phyloP scores from a whole-genome alignment of 768 basidiomycete species.

The Antrodiella citrinella region DNA sequence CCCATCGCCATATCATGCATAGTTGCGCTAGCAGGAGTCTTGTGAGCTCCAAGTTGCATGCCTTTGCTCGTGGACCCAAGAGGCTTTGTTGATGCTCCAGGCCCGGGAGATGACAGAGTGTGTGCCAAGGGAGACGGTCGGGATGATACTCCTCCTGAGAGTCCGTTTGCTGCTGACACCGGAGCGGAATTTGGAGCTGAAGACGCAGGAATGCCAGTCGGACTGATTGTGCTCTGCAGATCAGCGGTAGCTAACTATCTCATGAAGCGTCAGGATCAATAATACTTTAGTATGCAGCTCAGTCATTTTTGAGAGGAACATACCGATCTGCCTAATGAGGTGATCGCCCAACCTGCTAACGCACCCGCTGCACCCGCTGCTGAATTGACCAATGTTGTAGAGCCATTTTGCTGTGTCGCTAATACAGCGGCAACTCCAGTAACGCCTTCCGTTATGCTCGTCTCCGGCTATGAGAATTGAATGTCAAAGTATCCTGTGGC shows the following conservation, averaged over 20 bases:
- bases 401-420: background rate
- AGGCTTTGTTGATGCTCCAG: background rate
- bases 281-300: too few relatives aligned
- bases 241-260: constrained; percentile 71
- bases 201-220: constrained; percentile 18
- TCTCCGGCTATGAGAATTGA: constrained; percentile 5
- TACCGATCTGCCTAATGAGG: constrained; percentile 80
- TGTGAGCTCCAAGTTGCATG: constrained; percentile 63
- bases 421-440: background rate
- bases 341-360: constrained; percentile 94
- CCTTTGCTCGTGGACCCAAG: constrained; percentile 33
- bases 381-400: constrained; percentile 57
- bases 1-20: constrained; percentile 29
- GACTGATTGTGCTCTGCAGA: constrained; percentile 58
- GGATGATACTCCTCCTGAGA: constrained; percentile 2
- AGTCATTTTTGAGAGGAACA: too few relatives aligned
- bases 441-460: background rate
- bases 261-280: too few relatives aligned
- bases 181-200: constrained; percentile 40
- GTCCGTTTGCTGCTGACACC: constrained; percentile 13
- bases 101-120: constrained; percentile 18
- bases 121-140: constrained; percentile 8
- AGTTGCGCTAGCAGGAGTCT: constrained; percentile 28
- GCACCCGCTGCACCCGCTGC: constrained; percentile 90
- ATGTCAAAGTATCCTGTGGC: constrained; percentile 36